Conservation (phyloP, 2,329 filamentous ascomycete species). For the Exophiala sp. region DNA sequence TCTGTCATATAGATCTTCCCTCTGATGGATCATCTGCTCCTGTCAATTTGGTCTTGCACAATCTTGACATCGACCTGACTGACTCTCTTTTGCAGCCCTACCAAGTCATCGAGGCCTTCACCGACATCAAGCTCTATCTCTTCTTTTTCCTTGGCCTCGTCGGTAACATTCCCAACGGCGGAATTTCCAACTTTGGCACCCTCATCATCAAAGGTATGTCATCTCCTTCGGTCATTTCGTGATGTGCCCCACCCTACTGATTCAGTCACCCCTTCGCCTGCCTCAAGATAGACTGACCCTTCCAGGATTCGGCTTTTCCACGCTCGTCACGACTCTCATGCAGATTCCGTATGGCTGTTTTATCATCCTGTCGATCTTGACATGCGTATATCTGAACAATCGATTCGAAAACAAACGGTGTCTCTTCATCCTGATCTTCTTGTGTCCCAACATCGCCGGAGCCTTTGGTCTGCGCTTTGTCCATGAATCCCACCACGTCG, state of each 20-base stretch:
- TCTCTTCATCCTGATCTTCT: constrained; percentile 51
- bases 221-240: neutral
- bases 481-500: constrained; percentile 45
- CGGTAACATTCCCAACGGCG: constrained; percentile 51
- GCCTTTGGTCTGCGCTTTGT: constrained; percentile 55
- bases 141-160: constrained; percentile 50
- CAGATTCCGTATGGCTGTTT: constrained; percentile 41
- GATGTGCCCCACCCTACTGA: neutral
- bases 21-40: neutral
- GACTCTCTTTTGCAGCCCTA: constrained; percentile 32
- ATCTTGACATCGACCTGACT: neutral
- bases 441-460: constrained; percentile 55
- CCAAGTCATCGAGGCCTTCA: constrained; percentile 52
- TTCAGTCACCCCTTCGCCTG: neutral
- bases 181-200: constrained; percentile 54
- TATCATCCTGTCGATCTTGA: constrained; percentile 47
- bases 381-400: constrained; percentile 46
- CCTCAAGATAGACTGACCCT: neutral
- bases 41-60: neutral
- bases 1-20: neutral
- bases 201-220: constrained; percentile 45
- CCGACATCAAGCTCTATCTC: constrained; percentile 55
- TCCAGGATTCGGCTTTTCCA: constrained; percentile 37
- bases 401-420: constrained; percentile 45
- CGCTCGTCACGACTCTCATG: constrained; percentile 34